These are phyloP conservation scores for Mediolabrus comicus DNA, from an alignment of 108 stramenopile genomes.

Conservation along the genomic window DNA sequence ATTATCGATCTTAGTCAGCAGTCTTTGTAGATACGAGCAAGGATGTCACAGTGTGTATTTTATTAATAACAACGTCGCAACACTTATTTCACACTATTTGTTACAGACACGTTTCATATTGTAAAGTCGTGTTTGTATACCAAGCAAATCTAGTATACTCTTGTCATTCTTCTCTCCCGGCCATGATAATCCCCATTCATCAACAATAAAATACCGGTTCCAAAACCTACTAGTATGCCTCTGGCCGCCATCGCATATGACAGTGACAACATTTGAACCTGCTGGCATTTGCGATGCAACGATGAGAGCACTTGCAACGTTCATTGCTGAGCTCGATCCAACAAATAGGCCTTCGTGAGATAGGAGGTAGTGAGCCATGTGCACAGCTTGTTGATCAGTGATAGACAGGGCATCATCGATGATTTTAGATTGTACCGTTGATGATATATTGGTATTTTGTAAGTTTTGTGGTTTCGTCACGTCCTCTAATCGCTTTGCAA, in stretches of 20 bases:
- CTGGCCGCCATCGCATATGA: slow-evolving; percentile 92
- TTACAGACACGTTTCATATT: too few species aligned
- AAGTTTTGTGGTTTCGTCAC: neutral
- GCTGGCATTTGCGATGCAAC: slow-evolving; percentile 57
- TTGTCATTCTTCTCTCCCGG: slow-evolving; percentile 58
- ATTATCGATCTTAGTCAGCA: too few species aligned
- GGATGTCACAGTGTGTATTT: too few species aligned
- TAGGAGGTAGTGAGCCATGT: slow-evolving; percentile 93
- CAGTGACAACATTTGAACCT: slow-evolving; percentile 77
- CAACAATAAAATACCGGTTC: slow-evolving; percentile 78
- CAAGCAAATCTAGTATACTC: too few species aligned
- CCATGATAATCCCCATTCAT: slow-evolving; percentile 74
- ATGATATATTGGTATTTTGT: neutral
- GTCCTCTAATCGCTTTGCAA: slow-evolving; percentile 3
- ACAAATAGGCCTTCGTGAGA: slow-evolving; percentile 91
- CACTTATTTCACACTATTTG: too few species aligned
- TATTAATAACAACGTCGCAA: too few species aligned
- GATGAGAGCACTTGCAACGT: slow-evolving; percentile 85
- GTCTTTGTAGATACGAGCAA: too few species aligned
- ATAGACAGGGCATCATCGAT: slow-evolving; percentile 72
- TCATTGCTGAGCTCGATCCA: slow-evolving; percentile 96
- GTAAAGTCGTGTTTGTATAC: too few species aligned
- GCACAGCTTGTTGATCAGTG: slow-evolving; percentile 89
- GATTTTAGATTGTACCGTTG: slow-evolving; percentile 27
- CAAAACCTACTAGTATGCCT: slow-evolving; percentile 88